Evolutionary conservation across 73 alveolate species (phyloP), one percentile per base, ranked within the genome.

Genomic region (Paraurostyla sp.): DNA sequence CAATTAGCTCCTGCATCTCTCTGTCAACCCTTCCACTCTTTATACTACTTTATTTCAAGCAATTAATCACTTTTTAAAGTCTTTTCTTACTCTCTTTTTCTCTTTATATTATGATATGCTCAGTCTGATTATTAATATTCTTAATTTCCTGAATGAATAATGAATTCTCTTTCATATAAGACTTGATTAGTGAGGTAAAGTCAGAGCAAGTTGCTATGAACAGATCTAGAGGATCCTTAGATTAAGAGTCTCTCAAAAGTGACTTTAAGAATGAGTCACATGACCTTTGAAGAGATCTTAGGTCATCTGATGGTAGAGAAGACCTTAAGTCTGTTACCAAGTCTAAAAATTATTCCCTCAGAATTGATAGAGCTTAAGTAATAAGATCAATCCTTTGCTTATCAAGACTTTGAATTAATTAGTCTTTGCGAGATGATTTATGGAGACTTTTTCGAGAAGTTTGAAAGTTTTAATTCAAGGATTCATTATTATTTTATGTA

Each of bases 1-100:
- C 87, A 15, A 73, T 20, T 43, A 73, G 9, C 59, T 73, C 87
- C 51, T 73, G 33, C 42, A 73, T 20, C 9, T 73, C 87, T 50
- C 65, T 30, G 9, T 73, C 87, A 7, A 45, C 87, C 46, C 56
- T 73, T 3, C 87, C 69, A 50, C 56, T 71, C 35, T 73, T 73
- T 13, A 9, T 11, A 23, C 52, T 15, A 7, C 51, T 49, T 11
- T 45, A n/a, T 50, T 73, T 73, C 29, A 73, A 73, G n/a, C 27
- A 51, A 11, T 36, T 13, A 42, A 73, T 11, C 13, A 73, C 87
- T 50, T 50, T 11, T 50, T 40, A 13, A 11, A 43, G 22, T 36
- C 71, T 73, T 16, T 18, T 73, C 49, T 73, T 50, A 6, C 7
- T 43, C 2, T 15, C 29, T 27, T 1, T 0, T 22, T 73, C 59